phyloP scores from a whole-genome alignment of 129 eudicot genomes.

The Scalesia atractyloides region DNA sequence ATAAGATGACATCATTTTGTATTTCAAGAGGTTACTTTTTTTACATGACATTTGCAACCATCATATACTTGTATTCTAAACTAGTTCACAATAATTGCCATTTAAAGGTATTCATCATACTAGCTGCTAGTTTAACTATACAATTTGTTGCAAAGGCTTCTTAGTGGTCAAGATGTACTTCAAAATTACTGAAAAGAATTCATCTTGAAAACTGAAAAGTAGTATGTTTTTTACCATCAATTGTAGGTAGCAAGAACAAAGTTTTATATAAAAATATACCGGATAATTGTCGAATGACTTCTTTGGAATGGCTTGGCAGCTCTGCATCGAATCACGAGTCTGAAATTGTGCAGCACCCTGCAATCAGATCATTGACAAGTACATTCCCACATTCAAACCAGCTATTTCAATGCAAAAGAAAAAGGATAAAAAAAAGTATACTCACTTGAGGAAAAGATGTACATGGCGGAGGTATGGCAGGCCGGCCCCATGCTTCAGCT shows the following conservation, averaged over 20 bases:
- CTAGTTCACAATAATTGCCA: no score
- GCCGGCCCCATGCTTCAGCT: slow-evolving; percentile 87
- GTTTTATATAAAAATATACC: slow-evolving; percentile 30
- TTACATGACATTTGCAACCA: no score
- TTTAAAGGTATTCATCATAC: no score
- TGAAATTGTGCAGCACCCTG: slow-evolving; percentile 44
- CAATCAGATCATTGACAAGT: slow-evolving; percentile 24
- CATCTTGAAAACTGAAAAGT: no score
- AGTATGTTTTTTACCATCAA: neutral
- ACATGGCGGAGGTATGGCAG: slow-evolving; percentile 44
- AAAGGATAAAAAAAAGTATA: neutral
- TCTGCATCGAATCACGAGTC: slow-evolving; percentile 12
- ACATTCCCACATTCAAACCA: neutral
- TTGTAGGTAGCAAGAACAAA: neutral
- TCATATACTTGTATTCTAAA: no score
- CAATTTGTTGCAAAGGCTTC: no score
- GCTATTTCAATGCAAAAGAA: neutral
- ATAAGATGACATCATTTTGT: no score
- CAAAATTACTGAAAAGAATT: no score
- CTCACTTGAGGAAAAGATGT: slow-evolving; percentile 58
- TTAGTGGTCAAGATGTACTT: no score
- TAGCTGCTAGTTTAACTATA: no score
- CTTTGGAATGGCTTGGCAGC: slow-evolving; percentile 33
- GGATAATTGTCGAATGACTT: slow-evolving; percentile 43
- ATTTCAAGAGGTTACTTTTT: no score